A percentile compares a stretch with the other conserved stretches of the same genome.
Conservation (phyloP, 2,329 filamentous ascomycete genomes). For the Pseudogymnoascus verrucosus region DNA sequence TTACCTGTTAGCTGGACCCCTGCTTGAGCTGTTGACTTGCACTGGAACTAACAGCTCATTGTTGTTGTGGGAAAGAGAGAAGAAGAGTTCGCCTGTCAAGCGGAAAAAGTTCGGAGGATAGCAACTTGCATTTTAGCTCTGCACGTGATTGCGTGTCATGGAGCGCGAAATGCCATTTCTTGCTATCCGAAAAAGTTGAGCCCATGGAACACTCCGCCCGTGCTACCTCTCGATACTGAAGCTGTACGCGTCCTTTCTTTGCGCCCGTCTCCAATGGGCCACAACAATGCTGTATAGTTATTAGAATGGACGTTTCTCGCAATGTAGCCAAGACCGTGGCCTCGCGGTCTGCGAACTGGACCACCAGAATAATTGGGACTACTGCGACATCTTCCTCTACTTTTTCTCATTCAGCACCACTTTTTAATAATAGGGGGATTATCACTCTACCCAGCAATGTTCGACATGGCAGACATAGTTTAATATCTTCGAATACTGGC, state of each 20-base stretch:
- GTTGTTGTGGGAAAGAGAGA: conserved; percentile 4
- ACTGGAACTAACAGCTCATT: neutral
- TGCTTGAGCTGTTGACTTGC: neutral
- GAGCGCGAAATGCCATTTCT: neutral
- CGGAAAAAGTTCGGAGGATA: conserved; percentile 3
- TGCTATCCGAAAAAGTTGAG: conserved; percentile 3
- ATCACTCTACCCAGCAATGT: neutral
- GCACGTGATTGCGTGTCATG: conserved; percentile 5
- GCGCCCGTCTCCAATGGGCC: conserved; percentile 3
- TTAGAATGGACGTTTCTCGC: conserved; percentile 8
- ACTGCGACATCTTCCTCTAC: neutral
- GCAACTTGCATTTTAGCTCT: neutral
- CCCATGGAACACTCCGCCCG: neutral
- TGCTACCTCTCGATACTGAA: neutral
- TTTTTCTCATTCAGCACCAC: neutral
- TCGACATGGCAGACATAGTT: neutral
- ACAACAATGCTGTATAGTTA: neutral
- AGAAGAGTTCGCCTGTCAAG: neutral
- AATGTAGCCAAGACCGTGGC: conserved; percentile 8
- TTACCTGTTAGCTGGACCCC: conserved; percentile 5
- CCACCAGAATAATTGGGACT: neutral
- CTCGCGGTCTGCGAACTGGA: conserved; percentile 6
- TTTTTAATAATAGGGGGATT: conserved; percentile 4
- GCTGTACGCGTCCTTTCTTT: neutral
- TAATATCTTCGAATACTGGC: neutral